These are phyloP conservation scores for Sporodiniella umbellata DNA, from an alignment of 371 early-diverging fungal species.

Conservation along the genomic window DNA sequence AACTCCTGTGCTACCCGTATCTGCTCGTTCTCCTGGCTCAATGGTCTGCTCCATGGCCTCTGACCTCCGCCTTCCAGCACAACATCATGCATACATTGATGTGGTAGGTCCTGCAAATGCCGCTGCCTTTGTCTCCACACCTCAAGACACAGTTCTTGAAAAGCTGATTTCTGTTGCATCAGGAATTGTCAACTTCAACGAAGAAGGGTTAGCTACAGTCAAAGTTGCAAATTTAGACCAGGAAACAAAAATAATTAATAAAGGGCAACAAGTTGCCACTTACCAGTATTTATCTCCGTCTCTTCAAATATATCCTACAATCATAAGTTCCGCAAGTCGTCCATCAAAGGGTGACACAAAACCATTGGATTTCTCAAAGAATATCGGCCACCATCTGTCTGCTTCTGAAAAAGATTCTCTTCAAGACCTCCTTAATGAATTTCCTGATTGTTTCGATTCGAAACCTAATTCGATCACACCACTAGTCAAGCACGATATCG, in stretches of 20 bases:
- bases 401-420: not conserved
- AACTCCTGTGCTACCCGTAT: not conserved
- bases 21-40: not conserved
- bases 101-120: constrained; percentile 2
- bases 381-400: not conserved
- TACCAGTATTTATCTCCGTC: not conserved
- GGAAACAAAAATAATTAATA: constrained; percentile 1
- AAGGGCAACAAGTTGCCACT: constrained; percentile 5
- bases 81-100: constrained; percentile 4
- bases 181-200: constrained; percentile 3
- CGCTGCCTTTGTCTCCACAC: constrained; percentile 1
- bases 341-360: no score
- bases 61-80: not conserved
- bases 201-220: not conserved
- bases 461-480: not conserved
- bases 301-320: not conserved
- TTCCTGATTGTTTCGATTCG: constrained; percentile 14
- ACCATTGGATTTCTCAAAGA: not conserved
- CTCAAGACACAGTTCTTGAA: not conserved
- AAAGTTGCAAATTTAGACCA: not conserved
- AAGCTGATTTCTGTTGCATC: constrained; percentile 6
- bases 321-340: not conserved
- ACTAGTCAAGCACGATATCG: constrained; percentile 6
- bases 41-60: constrained; percentile 5
- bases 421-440: constrained; percentile 1